A percentile compares a stretch with the other conserved stretches of the same genome.
phyloP scores from a whole-genome alignment of 768 basidiomycete genomes.

The Pilatotrama ljubarskyi region DNA sequence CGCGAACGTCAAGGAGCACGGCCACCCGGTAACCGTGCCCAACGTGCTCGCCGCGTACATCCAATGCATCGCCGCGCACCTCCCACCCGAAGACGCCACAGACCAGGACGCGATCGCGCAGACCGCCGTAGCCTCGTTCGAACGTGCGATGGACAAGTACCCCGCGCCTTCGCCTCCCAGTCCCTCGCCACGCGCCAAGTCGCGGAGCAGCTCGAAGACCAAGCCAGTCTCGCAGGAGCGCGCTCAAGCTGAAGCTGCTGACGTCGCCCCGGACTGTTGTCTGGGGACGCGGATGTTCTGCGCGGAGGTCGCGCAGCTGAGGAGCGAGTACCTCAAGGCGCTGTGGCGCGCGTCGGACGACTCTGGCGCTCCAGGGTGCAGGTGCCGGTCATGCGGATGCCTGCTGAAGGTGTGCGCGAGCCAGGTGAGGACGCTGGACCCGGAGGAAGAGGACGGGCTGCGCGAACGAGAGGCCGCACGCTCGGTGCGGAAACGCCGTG shows the following conservation, averaged over 20 bases:
- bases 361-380: neutral
- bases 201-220: neutral
- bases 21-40: constrained; percentile 30
- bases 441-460: neutral
- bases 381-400: constrained; percentile 11
- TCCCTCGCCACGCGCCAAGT: neutral
- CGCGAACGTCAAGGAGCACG: constrained; percentile 12
- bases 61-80: constrained; percentile 61
- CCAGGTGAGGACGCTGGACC: neutral
- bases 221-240: neutral
- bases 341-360: constrained; percentile 3
- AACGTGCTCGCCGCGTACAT: constrained; percentile 89
- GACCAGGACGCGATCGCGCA: constrained; percentile 95
- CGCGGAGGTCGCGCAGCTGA: constrained; percentile 16
- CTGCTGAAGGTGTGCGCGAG: neutral
- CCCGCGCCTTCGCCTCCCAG: constrained; percentile 3
- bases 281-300: constrained; percentile 3
- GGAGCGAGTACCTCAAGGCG: constrained; percentile 13
- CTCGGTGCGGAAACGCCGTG: neutral
- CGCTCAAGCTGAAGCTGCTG: neutral
- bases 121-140: constrained; percentile 81
- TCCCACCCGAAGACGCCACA: constrained; percentile 71
- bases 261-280: neutral
- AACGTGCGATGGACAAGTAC: constrained; percentile 23
- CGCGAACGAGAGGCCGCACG: neutral